These are phyloP conservation scores for Tolypocladium endophyticum DNA, from an alignment of 2,329 filamentous ascomycete genomes.

Conservation along the genomic window DNA sequence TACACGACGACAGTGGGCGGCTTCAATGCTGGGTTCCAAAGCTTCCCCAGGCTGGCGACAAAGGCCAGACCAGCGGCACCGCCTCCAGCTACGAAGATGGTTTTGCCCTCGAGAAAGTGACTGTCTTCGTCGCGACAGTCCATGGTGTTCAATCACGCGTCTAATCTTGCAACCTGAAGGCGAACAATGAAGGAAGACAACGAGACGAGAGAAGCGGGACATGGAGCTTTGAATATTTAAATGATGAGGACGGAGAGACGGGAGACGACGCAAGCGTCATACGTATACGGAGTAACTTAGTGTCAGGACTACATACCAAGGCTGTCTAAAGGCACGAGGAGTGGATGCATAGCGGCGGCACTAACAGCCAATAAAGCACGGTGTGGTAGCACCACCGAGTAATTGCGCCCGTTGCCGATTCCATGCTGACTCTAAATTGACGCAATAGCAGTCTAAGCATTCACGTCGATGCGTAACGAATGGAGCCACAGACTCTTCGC, in stretches of 20 bases:
- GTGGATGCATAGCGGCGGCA: not conserved
- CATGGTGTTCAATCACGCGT: conserved; percentile 3
- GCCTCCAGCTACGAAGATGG: conserved; percentile 30
- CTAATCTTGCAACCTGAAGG: not conserved
- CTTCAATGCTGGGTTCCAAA: conserved; percentile 19
- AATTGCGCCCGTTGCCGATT: not conserved
- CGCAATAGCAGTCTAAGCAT: too few relatives aligned
- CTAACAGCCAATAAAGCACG: not conserved
- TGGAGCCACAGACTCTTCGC: not conserved
- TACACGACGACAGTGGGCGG: conserved; percentile 27
- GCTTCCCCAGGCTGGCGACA: conserved; percentile 24
- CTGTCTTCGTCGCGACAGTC: not conserved
- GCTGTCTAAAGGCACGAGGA: not conserved
- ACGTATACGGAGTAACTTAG: too few relatives aligned
- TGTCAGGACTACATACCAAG: not conserved
- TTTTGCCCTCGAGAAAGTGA: conserved; percentile 27
- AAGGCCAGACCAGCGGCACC: conserved; percentile 34
- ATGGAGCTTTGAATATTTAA: not conserved
- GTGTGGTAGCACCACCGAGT: not conserved
- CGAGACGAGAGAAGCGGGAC: not conserved
- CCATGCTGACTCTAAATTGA: not conserved
- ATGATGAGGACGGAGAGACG: not conserved
- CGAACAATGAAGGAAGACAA: not conserved
- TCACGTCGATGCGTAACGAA: too few relatives aligned
- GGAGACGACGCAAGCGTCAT: not conserved